These are phyloP conservation scores for Aegilops speltoides DNA, from an alignment of 176 grass and related monocot species.

Conservation along the genomic window DNA sequence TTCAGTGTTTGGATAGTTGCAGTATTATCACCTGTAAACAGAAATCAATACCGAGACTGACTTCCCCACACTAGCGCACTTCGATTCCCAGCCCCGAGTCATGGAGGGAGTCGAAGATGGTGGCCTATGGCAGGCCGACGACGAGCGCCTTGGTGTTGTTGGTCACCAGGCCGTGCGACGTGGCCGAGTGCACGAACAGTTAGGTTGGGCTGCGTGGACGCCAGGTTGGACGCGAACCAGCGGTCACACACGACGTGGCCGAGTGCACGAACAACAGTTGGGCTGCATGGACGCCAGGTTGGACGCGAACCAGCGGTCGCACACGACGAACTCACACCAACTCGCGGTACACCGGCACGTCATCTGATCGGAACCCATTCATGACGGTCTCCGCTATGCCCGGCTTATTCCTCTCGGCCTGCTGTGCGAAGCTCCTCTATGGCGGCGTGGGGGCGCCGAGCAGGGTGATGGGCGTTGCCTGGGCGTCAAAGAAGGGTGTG, in stretches of 20 bases:
- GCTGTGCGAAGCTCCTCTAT: slow-evolving; percentile 74
- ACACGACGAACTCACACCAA: slow-evolving; percentile 63
- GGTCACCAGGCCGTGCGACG: slow-evolving; percentile 67
- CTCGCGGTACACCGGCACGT: slow-evolving; percentile 66
- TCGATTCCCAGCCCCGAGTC: neutral
- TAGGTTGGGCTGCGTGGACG: slow-evolving; percentile 87
- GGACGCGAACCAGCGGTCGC: slow-evolving; percentile 73
- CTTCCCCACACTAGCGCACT: no score
- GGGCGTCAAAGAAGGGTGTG: slow-evolving; percentile 37
- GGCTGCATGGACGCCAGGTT: slow-evolving; percentile 78
- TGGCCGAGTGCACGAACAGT: slow-evolving; percentile 68
- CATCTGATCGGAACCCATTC: slow-evolving; percentile 64
- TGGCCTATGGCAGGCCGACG: slow-evolving; percentile 55
- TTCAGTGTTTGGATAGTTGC: no score
- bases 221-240: slow-evolving; percentile 71
- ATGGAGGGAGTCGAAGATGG: slow-evolving; percentile 78
- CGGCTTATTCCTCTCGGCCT: slow-evolving; percentile 64
- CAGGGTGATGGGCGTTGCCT: slow-evolving; percentile 53
- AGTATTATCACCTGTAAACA: no score
- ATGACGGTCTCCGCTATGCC: slow-evolving; percentile 66
- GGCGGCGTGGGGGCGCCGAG: slow-evolving; percentile 29
- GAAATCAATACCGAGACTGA: no score
- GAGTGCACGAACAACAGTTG: slow-evolving; percentile 75
- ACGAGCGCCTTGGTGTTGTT: slow-evolving; percentile 52
- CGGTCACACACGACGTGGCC: slow-evolving; percentile 62